Evolutionary conservation across 306 rosid genomes (phyloP).

Genomic region (Corylus americana): DNA sequence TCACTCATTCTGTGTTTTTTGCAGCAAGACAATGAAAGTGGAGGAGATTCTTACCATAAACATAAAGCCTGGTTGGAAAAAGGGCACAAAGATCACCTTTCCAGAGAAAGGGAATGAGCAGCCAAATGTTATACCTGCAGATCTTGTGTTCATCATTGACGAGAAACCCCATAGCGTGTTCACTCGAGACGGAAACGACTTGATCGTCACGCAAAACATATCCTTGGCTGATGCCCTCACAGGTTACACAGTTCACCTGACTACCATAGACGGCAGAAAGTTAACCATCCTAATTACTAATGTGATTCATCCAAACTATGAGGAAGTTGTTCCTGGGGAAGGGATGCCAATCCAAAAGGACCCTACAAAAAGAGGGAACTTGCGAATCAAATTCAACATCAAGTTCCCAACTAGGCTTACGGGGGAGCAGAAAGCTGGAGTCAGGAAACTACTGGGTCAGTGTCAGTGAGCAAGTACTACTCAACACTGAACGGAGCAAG

Average conservation of each 20-base stretch:
- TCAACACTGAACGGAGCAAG: not conserved
- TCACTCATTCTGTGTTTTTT: not conserved
- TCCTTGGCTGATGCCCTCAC: constrained; percentile 58
- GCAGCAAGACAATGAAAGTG: constrained; percentile 45
- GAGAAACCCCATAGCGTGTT: constrained; percentile 55
- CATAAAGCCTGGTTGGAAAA: constrained; percentile 69
- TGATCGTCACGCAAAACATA: constrained; percentile 42
- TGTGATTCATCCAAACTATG: constrained; percentile 56
- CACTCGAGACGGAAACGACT: constrained; percentile 53
- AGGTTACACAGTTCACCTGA: constrained; percentile 54
- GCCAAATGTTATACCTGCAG: constrained; percentile 43
- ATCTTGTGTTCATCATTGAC: constrained; percentile 51
- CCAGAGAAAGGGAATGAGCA: constrained; percentile 63
- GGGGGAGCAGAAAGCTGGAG: constrained; percentile 59
- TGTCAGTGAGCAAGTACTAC: constrained; percentile 27
- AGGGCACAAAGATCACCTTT: constrained; percentile 69
- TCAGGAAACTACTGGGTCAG: constrained; percentile 50
- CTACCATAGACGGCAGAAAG: constrained; percentile 55
- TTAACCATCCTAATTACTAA: constrained; percentile 47
- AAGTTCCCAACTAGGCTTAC: constrained; percentile 56
- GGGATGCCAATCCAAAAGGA: constrained; percentile 68
- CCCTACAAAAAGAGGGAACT: constrained; percentile 56
- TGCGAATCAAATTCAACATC: constrained; percentile 60
- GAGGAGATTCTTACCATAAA: constrained; percentile 61
- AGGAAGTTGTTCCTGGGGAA: constrained; percentile 56